phyloP scores from a whole-genome alignment of 768 basidiomycete species.

The Rhodotorula diobovata region DNA sequence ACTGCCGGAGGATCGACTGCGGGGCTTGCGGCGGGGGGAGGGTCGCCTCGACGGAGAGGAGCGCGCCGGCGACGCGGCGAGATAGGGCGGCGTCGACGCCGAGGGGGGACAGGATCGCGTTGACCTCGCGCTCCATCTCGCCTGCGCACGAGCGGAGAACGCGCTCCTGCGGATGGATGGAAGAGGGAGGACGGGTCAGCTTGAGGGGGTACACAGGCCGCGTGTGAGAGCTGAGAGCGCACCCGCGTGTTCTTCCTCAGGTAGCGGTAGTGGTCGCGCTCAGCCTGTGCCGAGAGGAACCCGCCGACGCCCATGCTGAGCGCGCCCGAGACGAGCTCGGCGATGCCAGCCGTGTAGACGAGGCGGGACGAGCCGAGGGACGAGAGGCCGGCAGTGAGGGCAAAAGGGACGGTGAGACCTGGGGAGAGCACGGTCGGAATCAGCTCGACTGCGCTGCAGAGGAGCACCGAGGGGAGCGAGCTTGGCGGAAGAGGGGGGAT shows the following conservation, averaged over 20 bases:
- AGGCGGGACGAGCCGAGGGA: slow-evolving; percentile 81
- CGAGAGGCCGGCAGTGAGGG: slow-evolving; percentile 79
- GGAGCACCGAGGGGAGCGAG: neutral
- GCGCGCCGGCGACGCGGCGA: slow-evolving; percentile 67
- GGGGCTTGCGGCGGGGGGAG: slow-evolving; percentile 31
- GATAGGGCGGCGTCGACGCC: slow-evolving; percentile 82
- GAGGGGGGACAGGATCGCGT: slow-evolving; percentile 76
- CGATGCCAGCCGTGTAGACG: slow-evolving; percentile 90
- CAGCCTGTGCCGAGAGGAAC: slow-evolving; percentile 93
- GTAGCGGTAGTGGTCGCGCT: slow-evolving; percentile 86
- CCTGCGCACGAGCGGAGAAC: slow-evolving; percentile 85
- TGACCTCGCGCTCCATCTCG: slow-evolving; percentile 94
- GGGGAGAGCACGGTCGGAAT: neutral
- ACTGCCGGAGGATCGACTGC: slow-evolving; percentile 36
- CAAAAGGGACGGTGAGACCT: slow-evolving; percentile 74
- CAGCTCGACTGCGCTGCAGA: neutral
- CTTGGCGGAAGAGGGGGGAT: neutral
- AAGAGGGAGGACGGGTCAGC: neutral
- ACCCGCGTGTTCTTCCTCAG: slow-evolving; percentile 60
- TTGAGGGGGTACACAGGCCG: neutral
- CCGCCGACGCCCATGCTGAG: slow-evolving; percentile 99
- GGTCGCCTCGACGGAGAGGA: slow-evolving; percentile 54
- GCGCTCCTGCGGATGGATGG: slow-evolving; percentile 54
- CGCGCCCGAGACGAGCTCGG: slow-evolving; percentile 92
- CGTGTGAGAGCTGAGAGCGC: slow-evolving; percentile 3